Evolutionary conservation across 306 rosid genomes (phyloP), one percentile per base, ranked within the genome.

Genomic region (Inga leiocalycina): DNA sequence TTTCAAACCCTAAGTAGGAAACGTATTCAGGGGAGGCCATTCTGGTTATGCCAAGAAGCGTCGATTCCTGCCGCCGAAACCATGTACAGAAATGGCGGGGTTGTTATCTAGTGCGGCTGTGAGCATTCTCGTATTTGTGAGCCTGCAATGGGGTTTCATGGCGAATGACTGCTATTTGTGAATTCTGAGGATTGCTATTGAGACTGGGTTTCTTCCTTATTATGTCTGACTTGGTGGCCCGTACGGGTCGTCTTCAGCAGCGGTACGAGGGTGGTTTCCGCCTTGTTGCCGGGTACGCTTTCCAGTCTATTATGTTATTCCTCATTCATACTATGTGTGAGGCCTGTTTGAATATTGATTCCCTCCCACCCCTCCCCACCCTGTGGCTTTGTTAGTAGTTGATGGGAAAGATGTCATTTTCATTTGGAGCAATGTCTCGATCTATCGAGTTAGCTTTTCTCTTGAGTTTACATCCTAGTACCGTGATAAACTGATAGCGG

Each of bases 231-330:
- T 83, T 93, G 85, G 97, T 93, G 84, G 97, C 97, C 80, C 97
- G 97, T 67, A 93, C 97, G 87, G 97, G 97, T 82, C 95, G 97
- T 82, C 93, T 84, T 78, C 97, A 88, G 74, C 97, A 93, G 82
- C 92, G 93, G 10, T 93, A 93, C 88, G 93, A 93, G 87, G 78
- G 82, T 45, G 97, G 97, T 49, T 90, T 81, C 86, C 97, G 97
- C 81, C 97, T 93, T 85, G 92, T 93, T 67, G 89, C 97, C n/a
- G 97, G 97, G 97, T 93, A 89, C 79, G 62, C 46, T 80, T 65
- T 41, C 67, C 49, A 43, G n/a, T 24, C 10, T 64, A 19, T 48
- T 32, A 48, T 68, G 61, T 35, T 13, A 14, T 57, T 6, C 5
- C 10, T 41, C 74, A 20, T 43, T 54, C 20, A 19, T 75, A 45